Base-by-base conservation (phyloP, 1,284 basidiomycete genomes). In the Mycena sp. region DNA sequence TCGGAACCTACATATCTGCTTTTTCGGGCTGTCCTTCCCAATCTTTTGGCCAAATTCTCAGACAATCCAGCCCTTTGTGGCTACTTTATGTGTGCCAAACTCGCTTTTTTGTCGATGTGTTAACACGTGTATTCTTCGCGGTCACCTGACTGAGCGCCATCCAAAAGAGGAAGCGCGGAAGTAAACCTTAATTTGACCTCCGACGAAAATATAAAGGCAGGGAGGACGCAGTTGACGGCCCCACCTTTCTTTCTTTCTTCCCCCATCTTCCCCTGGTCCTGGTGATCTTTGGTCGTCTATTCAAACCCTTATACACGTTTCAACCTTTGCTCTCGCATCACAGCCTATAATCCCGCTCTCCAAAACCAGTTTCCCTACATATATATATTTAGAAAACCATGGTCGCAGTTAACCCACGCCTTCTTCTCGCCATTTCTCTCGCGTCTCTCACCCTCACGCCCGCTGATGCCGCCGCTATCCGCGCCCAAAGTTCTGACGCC, bases 321-420 rank as follows among this genome's bases (percentile, higher is more conserved):
- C 16, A 51, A 4, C n/a, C 37, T 35, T 43, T 38, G 16, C 14
- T 10, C 35, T 40, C 21, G 30, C n/a, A 51, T 40, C 32, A 35
- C 51, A 53, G 19, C 49, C 35, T 53, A 53, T 51, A 37, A 12
- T 38, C 49, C 46, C 17, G 40, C 25, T 19, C 6, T 26, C n/a
- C n/a, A n/a, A n/a, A n/a, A n/a, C n/a, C n/a, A n/a, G n/a, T n/a
- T n/a, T n/a, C n/a, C n/a, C n/a, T 35, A 48, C 28, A n/a, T 23
- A 30, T 21, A 35, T 35, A 43, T 46, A 23, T 25, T 29, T 21
- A 14, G 32, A 53, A 57, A 19, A 76, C 65, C 69, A 87, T 87
- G 85, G 79, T 85, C 71, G 76, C 76, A 58, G 74, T 85, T 54
- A 75, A 77, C 54, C 71, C 79, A 55, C 83, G 78, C 69, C 81